Percentiles rank a stretch among this genome's conserved stretches.
phyloP scores from a whole-genome alignment of 805 yeast genomes.

The Metschnikowia lachancei region DNA sequence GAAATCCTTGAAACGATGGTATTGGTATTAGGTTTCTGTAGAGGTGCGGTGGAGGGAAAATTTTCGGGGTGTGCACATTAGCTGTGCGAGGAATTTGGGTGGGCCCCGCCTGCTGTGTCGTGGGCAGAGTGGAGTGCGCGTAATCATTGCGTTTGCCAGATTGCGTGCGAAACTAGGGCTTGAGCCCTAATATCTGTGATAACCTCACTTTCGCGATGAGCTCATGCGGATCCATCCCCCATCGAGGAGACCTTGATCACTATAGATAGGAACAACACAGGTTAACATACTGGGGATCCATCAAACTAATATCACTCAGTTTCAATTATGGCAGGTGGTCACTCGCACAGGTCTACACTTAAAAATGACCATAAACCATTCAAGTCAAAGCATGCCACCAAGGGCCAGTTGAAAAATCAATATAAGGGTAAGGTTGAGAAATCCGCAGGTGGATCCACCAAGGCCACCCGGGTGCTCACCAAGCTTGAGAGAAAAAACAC shows the following conservation, averaged over 20 bases:
- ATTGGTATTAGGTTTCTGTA: constrained; percentile 3
- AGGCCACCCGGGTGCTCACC: constrained; percentile 38
- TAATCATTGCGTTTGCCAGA: background rate
- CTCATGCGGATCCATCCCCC: constrained; percentile 1
- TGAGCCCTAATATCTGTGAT: constrained; percentile 8
- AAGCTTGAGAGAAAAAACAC: constrained; percentile 71
- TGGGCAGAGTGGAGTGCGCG: background rate
- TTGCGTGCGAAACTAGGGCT: constrained; percentile 9
- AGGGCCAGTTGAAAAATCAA: constrained; percentile 77
- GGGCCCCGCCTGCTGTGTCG: background rate
- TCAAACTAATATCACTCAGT: background rate
- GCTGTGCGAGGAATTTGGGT: constrained; percentile 1
- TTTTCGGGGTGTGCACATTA: constrained; percentile 16
- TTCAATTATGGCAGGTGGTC: constrained; percentile 59
- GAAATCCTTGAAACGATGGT: constrained; percentile 1
- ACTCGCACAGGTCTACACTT: constrained; percentile 79
- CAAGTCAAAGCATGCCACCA: constrained; percentile 88
- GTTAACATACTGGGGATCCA: background rate
- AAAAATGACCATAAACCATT: constrained; percentile 86
- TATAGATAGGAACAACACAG: background rate
- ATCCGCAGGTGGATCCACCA: constrained; percentile 34
- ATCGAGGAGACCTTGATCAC: background rate
- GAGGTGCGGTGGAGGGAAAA: constrained; percentile 16
- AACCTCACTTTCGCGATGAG: constrained; percentile 7
- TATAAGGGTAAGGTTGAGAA: constrained; percentile 88